Conservation (phyloP, 306 rosid genomes). For the Pyrus bretschneideri region DNA sequence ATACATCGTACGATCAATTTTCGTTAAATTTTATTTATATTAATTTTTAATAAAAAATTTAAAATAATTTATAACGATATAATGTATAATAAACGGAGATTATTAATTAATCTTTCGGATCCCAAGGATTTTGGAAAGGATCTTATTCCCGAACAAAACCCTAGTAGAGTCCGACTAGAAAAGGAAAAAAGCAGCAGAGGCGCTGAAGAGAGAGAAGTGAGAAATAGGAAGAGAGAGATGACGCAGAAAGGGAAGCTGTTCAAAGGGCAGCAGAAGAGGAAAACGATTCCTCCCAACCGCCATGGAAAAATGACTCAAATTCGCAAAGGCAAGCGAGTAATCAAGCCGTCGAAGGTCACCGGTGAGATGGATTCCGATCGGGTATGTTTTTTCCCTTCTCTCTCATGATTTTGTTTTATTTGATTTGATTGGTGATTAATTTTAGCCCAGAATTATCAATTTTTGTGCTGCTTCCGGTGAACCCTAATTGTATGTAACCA, state of each 20-base stretch:
- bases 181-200: neutral
- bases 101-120: too few species aligned
- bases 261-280: constrained; percentile 77
- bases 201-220: neutral
- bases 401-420: neutral
- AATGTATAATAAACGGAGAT: too few species aligned
- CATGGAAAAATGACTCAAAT: constrained; percentile 59
- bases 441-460: neutral
- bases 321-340: constrained; percentile 73
- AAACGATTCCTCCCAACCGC: constrained; percentile 63
- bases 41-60: too few species aligned
- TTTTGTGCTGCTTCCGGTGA: neutral
- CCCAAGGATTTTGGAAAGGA: too few species aligned
- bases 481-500: neutral
- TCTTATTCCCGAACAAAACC: neutral
- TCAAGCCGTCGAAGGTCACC: constrained; percentile 65
- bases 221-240: constrained; percentile 30
- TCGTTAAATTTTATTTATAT: too few species aligned
- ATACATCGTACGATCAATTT: too few species aligned
- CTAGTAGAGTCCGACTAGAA: neutral
- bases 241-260: constrained; percentile 63
- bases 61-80: too few species aligned
- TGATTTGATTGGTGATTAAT: neutral
- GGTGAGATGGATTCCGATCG: constrained; percentile 83
- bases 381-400: constrained; percentile 29